These are phyloP conservation scores for Tuber indicum DNA, from an alignment of 495 filamentous ascomycete species.

Conservation along the genomic window DNA sequence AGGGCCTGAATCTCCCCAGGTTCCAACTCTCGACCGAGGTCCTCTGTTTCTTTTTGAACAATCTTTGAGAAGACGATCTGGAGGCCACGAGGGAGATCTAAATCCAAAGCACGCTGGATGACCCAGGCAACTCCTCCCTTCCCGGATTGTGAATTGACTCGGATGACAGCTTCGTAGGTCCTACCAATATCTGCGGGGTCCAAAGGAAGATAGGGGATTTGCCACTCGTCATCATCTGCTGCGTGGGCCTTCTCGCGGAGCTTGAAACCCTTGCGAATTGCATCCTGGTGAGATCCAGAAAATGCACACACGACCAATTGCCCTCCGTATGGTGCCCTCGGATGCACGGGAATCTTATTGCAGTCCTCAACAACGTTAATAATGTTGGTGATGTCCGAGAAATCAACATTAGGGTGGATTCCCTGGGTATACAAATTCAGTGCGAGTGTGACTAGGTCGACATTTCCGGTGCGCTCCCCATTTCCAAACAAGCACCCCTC, in stretches of 20 bases:
- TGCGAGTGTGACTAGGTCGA: conserved; percentile 88
- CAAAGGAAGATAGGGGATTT: conserved; percentile 85
- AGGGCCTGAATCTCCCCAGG: conserved; percentile 73
- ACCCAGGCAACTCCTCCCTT: conserved; percentile 96
- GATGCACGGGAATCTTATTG: conserved; percentile 92
- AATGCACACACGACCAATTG: conserved; percentile 84
- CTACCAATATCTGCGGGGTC: conserved; percentile 91
- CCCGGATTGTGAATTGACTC: conserved; percentile 92
- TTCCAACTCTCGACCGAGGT: conserved; percentile 70
- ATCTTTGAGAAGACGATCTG: conserved; percentile 86
- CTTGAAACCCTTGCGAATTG: conserved; percentile 95
- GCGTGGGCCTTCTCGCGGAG: conserved; percentile 56
- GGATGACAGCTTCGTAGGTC: conserved; percentile 94
- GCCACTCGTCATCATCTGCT: conserved; percentile 56
- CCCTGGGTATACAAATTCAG: conserved; percentile 97
- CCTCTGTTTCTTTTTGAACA: conserved; percentile 71
- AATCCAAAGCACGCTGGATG: conserved; percentile 76
- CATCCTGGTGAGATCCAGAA: conserved; percentile 90
- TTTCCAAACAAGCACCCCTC: conserved; percentile 96
- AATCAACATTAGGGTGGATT: conserved; percentile 80
- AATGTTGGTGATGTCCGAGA: conserved; percentile 79
- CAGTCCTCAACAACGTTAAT: conserved; percentile 85
- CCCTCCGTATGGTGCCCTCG: conserved; percentile 82
- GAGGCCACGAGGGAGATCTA: conserved; percentile 86
- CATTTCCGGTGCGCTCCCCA: conserved; percentile 92